Base-by-base conservation (phyloP, 495 filamentous ascomycete genomes). In the Aspergillus indologenus region DNA sequence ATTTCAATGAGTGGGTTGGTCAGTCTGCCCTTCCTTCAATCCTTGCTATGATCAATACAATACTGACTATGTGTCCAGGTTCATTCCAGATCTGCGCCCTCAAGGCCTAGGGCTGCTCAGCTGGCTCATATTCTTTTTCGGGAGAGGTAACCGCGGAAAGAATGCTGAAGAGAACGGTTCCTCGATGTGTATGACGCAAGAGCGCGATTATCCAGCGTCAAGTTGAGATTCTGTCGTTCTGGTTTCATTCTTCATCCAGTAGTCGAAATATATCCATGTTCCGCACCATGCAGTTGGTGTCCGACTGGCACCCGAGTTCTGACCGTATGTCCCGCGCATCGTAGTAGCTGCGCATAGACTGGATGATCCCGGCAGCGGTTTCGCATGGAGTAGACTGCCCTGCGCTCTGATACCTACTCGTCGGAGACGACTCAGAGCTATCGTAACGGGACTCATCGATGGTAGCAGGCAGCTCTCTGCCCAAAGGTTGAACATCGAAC, bases 251-350 rank as follows among this genome's bases (percentile, higher is more conserved):
- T n/a, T 40, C 5, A 40, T 40, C 12, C 12, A 40, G 34, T 11
- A 40, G 61, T 23, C 68, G 60, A 49, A 78, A 79, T n/a, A 80
- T 70, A 34, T 61, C 61, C 34, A 68, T 60, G 61, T 78, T 79
- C 19, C 73, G 64, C 26, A 80, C 72, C 53, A 71, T 67, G 59
- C 78, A 81, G 29, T 70, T 65, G 20, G 59, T 47, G 45, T 54
- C 60, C 1, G 64, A 60, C 2, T 56, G 53, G 61, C 79, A 81
- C 18, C 77, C 79, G 34, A 82, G 60, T 48, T 80, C 74, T 2
- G 57, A 64, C 52, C 74, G 69, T 17, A 79, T 47, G 21, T 73
- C 67, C 43, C 75, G 71, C 34, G 12, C 12, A 11, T 40, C 12
- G 34, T 4, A 15, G 34, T 40, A 40, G 34, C 34, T 40, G 5